Percentiles rank a stretch among this genome's conserved stretches.
Evolutionary conservation across 208 protist genomes (phyloP).

Genomic region (Blechomonas ayalai): DNA sequence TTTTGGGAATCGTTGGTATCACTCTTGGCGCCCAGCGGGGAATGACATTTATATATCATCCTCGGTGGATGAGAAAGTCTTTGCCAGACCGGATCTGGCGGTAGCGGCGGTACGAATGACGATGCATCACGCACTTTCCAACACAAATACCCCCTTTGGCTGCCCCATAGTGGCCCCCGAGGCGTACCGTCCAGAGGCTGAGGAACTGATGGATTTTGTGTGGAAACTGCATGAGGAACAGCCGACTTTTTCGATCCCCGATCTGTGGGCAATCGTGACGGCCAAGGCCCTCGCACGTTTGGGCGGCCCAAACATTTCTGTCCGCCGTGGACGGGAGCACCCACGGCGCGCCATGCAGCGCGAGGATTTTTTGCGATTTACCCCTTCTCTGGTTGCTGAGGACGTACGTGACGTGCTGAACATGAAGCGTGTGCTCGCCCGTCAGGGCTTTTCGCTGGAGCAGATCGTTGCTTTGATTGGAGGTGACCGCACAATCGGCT

Average conservation of each 20-base stretch:
- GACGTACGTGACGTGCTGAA: constrained; percentile 51
- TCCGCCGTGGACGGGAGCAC: constrained; percentile 46
- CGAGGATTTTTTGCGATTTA: constrained; percentile 25
- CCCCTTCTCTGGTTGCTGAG: constrained; percentile 36
- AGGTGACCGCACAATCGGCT: constrained; percentile 57
- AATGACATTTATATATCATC: constrained; percentile 52
- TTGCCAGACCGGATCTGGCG: constrained; percentile 68
- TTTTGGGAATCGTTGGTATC: constrained; percentile 60
- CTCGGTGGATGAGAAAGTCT: constrained; percentile 60
- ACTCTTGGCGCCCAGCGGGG: constrained; percentile 55
- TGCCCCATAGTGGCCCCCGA: constrained; percentile 69
- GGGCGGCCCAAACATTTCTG: constrained; percentile 57
- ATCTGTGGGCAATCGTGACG: constrained; percentile 75
- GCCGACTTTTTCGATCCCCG: constrained; percentile 62
- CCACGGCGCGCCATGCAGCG: constrained; percentile 6
- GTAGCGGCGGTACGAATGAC: constrained; percentile 74
- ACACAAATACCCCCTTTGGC: constrained; percentile 70
- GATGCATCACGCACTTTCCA: constrained; percentile 63
- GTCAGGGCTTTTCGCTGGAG: constrained; percentile 61
- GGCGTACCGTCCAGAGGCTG: constrained; percentile 42
- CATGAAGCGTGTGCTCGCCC: constrained; percentile 67
- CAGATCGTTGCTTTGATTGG: constrained; percentile 74
- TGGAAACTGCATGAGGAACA: constrained; percentile 50
- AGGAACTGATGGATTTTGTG: constrained; percentile 65
- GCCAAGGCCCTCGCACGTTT: constrained; percentile 64